Evolutionary conservation across 1,139 yeast genomes (phyloP).

Genomic region (Candida tetrigidarum): DNA sequence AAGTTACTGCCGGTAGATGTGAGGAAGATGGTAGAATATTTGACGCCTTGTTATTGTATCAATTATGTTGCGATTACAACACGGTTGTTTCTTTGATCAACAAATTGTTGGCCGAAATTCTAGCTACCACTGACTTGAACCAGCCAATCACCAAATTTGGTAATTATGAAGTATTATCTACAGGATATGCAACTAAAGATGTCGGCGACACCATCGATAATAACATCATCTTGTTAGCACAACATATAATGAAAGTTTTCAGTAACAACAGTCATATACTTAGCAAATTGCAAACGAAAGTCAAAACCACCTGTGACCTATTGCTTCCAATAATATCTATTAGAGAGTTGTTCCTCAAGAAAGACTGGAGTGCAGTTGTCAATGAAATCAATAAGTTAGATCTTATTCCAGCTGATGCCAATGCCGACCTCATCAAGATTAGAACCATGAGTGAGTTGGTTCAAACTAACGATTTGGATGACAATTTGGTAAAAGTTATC

Average conservation of each 20-base stretch:
- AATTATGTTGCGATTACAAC: constrained; percentile 86
- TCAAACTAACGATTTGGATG: constrained; percentile 57
- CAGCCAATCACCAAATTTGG: constrained; percentile 54
- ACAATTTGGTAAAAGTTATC: constrained; percentile 74
- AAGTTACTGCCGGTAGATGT: constrained; percentile 83
- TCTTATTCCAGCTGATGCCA: constrained; percentile 62
- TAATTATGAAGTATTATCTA: constrained; percentile 32
- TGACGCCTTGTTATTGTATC: constrained; percentile 86
- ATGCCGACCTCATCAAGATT: constrained; percentile 39
- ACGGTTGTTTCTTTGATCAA: constrained; percentile 82
- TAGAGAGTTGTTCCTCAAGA: constrained; percentile 59
- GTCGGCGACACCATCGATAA: constrained; percentile 41
- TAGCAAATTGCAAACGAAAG: constrained; percentile 45
- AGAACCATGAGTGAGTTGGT: constrained; percentile 48
- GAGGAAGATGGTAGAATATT: constrained; percentile 90
- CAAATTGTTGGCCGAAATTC: constrained; percentile 76
- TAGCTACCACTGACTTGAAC: constrained; percentile 75
- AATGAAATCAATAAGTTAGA: constrained; percentile 60
- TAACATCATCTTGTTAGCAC: constrained; percentile 59
- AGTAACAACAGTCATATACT: constrained; percentile 55
- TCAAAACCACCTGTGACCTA: constrained; percentile 64
- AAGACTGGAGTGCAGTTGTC: constrained; percentile 67
- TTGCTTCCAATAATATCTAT: constrained; percentile 71
- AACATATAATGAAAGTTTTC: constrained; percentile 58
- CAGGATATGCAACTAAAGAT: constrained; percentile 19